Base-by-base conservation (phyloP, 345 rosid genomes). In the Barbarea vulgaris region DNA sequence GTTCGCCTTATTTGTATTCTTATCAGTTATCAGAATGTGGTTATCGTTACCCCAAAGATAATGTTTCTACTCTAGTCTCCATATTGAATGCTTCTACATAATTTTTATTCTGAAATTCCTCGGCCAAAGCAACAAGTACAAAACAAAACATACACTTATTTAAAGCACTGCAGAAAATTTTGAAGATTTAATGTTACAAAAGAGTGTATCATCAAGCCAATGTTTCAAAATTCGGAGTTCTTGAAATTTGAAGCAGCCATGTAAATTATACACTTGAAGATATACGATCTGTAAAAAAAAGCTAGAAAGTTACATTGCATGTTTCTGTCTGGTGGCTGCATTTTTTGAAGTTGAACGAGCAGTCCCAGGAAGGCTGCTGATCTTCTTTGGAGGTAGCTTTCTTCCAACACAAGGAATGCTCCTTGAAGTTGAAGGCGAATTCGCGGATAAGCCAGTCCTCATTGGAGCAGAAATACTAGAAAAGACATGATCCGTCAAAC, bases 381-480 rank as follows among this genome's bases (percentile, higher is more conserved):
- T 18, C 42, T 53, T 77, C 65, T 27, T 70, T 18, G 79, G 69
- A 51, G 74, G 74, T 39, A 2, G 42, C 18, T 21, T 61, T 47
- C 51, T 2, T 57, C 33, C 67, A 48, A 53, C 54, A 44, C n/a
- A 19, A 27, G 61, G 51, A 46, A 28, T 31, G 53, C 60, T 77
- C 39, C 67, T 63, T 64, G 80, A 77, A 15, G 71, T 77, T 63
- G 76, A 64, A 55, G 80, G 71, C 18, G 62, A 8, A 58, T 54
- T 77, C 0, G 66, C 18, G 0, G 80, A 46, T 54, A 55, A 64
- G 12, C 34, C 57, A 18, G 21, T 64, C 62, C 72, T 70, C 62
- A 21, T 70, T 47, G 72, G 76, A 48, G 80, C 72, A 77, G 76
- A 70, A 6, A 77, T 64, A 64, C 80, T 77, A 64, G 27, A 47